Conservation (phyloP, 2,329 filamentous ascomycete species). For the Phaeosphaeria sp. region DNA sequence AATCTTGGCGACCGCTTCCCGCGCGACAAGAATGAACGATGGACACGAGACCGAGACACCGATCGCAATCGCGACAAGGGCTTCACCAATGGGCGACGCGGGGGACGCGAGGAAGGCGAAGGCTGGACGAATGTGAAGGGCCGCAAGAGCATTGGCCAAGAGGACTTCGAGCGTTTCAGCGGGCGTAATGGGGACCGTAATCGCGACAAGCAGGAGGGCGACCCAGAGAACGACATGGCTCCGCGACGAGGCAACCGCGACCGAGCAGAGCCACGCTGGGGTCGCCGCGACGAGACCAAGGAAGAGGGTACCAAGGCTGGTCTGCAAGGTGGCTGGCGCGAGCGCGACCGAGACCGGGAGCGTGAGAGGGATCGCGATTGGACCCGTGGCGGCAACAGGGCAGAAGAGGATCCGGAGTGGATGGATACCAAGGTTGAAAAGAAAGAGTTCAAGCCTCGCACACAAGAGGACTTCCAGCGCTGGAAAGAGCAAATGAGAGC, state of each 20-base stretch:
- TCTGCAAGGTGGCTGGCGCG: conserved; percentile 66
- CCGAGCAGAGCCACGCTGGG: conserved; percentile 75
- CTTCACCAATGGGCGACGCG: conserved; percentile 47
- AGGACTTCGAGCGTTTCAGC: conserved; percentile 73
- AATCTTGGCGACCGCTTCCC: conserved; percentile 42
- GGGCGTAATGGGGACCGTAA: conserved; percentile 62
- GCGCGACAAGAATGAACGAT: conserved; percentile 46
- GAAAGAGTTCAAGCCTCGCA: conserved; percentile 74
- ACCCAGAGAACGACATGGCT: conserved; percentile 53
- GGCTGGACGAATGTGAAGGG: conserved; percentile 78
- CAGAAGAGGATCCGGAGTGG: conserved; percentile 82
- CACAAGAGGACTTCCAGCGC: conserved; percentile 89
- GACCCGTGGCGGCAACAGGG: conserved; percentile 60
- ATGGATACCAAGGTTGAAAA: conserved; percentile 72
- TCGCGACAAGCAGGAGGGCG: conserved; percentile 54
- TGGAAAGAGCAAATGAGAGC: conserved; percentile 94
- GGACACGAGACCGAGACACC: conserved; percentile 51
- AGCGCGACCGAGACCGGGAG: conserved; percentile 51
- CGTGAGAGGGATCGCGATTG: conserved; percentile 59
- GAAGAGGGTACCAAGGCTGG: conserved; percentile 52
- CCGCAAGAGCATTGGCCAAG: conserved; percentile 74
- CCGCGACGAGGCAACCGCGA: conserved; percentile 68
- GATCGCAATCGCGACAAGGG: conserved; percentile 47
- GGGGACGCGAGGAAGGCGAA: conserved; percentile 64
- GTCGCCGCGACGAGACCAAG: conserved; percentile 64